Base-by-base conservation (phyloP, 768 basidiomycete species). In the Tricholoma furcatifolium region DNA sequence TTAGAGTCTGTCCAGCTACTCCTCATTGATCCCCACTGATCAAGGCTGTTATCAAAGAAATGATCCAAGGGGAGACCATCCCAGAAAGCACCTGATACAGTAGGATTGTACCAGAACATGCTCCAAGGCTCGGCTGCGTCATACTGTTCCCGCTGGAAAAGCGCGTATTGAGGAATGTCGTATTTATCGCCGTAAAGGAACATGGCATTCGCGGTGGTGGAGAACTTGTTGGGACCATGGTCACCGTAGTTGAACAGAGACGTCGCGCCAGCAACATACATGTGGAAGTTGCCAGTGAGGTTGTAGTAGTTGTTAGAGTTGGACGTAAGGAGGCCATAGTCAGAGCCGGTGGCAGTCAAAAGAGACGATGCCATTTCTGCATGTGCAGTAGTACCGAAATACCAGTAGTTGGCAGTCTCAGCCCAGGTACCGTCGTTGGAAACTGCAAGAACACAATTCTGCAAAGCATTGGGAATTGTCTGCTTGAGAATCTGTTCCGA, bases 331-430 rank as follows among this genome's bases (percentile, higher is more conserved):
- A 99, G 75, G 36, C 84, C 84, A 62, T 84, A 88, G 65, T 88
- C 76, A 36, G 85, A 87, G 41, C 97, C 97, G 18, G 93, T 91
- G 3, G 97, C 94, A 8, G 89, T 83, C 11, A 85, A 65, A 50
- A 99, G 82, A 6, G 92, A 79, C 2, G 92, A 82, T 2, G 85
- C 63, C 87, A 98, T 85, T 72, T 98, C 94, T 4, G 93, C 92
- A 62, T 89, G 87, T 15, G 83, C 92, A 7, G 91, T 95, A 34
- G 87, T 91, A 65, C 93, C 95, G 61, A 96, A 98, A 70, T 91
- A 92, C 91, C 92, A 94, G 64, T 93, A 96, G 70, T 98, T 91
- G 32, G 91, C 78, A 0, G 94, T 97, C 70, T 99, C 97, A 20
- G 82, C 73, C 94, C 96, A 98, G 15, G 91, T 87, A 12, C 96